Evolutionary conservation across 148 eudicot genomes (phyloP).

Genomic region (Chenopodium quinoa): DNA sequence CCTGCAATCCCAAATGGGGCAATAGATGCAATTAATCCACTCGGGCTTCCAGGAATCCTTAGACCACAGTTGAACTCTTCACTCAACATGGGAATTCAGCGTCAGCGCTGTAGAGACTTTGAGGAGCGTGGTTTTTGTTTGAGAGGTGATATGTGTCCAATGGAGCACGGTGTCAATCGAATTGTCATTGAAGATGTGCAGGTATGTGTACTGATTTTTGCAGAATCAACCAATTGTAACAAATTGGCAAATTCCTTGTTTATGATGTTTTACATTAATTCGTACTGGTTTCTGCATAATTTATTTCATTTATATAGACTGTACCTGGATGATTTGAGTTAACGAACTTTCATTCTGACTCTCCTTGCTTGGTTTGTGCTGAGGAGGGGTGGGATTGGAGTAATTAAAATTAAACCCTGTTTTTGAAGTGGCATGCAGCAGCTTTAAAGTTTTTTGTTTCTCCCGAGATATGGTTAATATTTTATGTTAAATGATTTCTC

Average conservation of each 20-base stretch:
- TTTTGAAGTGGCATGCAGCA: background rate
- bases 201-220: conserved; percentile 38
- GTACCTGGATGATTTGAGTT: conserved; percentile 6
- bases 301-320: background rate
- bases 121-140: conserved; percentile 98
- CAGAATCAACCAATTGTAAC: background rate
- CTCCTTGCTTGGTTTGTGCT: background rate
- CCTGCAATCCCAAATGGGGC: conserved; percentile 75
- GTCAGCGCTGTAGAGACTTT: conserved; percentile 89
- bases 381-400: background rate
- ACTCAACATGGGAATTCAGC: conserved; percentile 62
- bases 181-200: conserved; percentile 97
- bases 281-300: background rate
- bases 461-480: background rate
- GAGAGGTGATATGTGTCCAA: conserved; percentile 97
- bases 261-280: conserved; percentile 1
- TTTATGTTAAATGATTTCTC: background rate
- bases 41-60: conserved; percentile 64
- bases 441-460: background rate
- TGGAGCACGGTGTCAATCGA: conserved; percentile 97
- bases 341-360: background rate
- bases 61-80: conserved; percentile 62
- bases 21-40: conserved; percentile 65
- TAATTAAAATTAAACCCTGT: background rate
- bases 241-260: background rate